Conservation (phyloP, 2,329 filamentous ascomycete genomes). For the Cladorrhinum sp. region DNA sequence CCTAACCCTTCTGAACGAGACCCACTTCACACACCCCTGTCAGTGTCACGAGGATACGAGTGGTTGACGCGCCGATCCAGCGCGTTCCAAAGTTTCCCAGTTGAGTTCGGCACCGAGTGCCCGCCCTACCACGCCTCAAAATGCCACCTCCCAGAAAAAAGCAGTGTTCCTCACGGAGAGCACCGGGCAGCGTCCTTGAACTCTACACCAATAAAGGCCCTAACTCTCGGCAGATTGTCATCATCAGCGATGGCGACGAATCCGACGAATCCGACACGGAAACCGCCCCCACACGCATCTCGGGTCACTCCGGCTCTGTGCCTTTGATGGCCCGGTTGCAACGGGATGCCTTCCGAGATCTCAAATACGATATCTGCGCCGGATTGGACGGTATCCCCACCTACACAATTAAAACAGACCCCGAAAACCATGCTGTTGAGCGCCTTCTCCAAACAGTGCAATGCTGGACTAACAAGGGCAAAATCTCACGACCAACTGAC, state of each 20-base stretch:
- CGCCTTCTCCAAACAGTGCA: slow-evolving; percentile 8
- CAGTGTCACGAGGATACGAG: too few species aligned
- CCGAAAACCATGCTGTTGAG: background rate
- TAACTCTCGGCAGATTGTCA: background rate
- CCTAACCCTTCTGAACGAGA: too few species aligned
- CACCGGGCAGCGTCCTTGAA: background rate
- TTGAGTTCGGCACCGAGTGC: background rate
- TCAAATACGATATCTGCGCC: slow-evolving; percentile 7
- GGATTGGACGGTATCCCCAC: slow-evolving; percentile 7
- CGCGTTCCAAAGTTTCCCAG: background rate
- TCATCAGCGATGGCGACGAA: background rate
- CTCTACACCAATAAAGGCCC: background rate
- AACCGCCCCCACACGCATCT: background rate
- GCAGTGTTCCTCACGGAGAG: background rate
- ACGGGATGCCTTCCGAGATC: slow-evolving; percentile 9
- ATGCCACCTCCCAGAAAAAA: slow-evolving; percentile 1
- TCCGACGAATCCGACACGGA: background rate
- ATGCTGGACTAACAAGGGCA: slow-evolving; percentile 11
- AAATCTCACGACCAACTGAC: slow-evolving; percentile 5
- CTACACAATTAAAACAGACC: background rate
- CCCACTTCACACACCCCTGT: too few species aligned
- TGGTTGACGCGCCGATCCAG: too few species aligned
- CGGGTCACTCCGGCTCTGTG: background rate
- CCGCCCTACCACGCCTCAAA: background rate
- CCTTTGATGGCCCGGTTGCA: slow-evolving; percentile 8